Base-by-base conservation (phyloP, 768 basidiomycete genomes). In the Cystobasidium tubakii region DNA sequence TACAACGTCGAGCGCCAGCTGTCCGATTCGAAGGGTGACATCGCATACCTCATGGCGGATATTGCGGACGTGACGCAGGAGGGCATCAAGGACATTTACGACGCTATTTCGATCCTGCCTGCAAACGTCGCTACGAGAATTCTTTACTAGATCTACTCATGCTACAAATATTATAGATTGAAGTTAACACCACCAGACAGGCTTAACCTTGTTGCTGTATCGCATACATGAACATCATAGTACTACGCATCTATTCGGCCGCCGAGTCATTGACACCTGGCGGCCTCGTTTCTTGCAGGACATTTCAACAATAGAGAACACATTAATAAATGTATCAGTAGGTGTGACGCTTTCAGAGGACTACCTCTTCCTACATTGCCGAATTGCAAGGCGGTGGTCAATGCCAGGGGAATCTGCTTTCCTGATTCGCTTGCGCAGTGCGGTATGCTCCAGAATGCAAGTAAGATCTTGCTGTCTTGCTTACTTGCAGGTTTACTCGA, bases 1-100 rank as follows among this genome's bases (percentile, higher is more conserved):
- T 92, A 94, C 86, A 98, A 99, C 82, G 94, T 99, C 81, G 93
- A 95, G 83, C 98, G 98, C 84, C 96, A 98, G 83, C 97, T 89
- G 82, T 93, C 95, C n/a, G 96, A 99, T 80, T 92, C 91, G 57
- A 92, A 92, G 83, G 90, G 90, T 75, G 91, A 92, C 66, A 83
- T 92, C 63, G 92, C 94, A 29, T 98, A 98, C 82, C 86, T 99
- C 76, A 89, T 99, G 88, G 94, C 94, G 15, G 96, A 99, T 81
- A 97, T 99, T 76, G 64, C 70, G 29, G 63, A 75, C 31, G 74
- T 75, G 23, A 75, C 33, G n/a, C 15, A 33, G 36, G 67, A 75
- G 33, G 60, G 46, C 21, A 66, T 75, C 15, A 36, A 42, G 71
- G 44, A 54, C 43, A 75, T 75, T 42, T 75, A 75, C 57, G 53